These are phyloP conservation scores for Tolypocladium endophyticum DNA, from an alignment of 2,329 filamentous ascomycete genomes.

Conservation along the genomic window DNA sequence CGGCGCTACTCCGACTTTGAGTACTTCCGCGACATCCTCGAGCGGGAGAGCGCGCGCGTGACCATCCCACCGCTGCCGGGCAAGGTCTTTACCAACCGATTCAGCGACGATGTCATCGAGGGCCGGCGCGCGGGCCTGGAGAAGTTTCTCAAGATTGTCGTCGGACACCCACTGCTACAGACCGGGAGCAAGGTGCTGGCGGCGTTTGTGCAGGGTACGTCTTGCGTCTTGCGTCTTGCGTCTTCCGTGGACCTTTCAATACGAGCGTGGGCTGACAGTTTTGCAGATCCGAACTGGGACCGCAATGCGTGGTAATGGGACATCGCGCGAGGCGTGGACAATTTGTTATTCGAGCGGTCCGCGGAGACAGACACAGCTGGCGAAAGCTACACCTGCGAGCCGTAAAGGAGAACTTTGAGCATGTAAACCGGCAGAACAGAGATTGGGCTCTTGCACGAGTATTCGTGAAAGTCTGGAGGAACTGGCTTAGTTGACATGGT, in stretches of 20 bases:
- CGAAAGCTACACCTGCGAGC: neutral
- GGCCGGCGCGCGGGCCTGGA: slow-evolving; percentile 83
- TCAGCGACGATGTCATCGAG: slow-evolving; percentile 97
- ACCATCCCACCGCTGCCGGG: slow-evolving; percentile 93
- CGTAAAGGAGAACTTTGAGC: neutral
- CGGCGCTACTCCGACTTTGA: slow-evolving; percentile 97
- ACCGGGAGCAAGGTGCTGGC: slow-evolving; percentile 95
- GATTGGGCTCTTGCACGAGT: neutral
- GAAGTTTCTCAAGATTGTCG: slow-evolving; percentile 94
- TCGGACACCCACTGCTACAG: slow-evolving; percentile 90
- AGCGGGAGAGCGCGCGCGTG: slow-evolving; percentile 87
- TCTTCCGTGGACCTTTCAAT: neutral
- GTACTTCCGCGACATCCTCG: slow-evolving; percentile 95
- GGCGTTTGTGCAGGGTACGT: slow-evolving; percentile 85
- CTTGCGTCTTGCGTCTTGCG: neutral
- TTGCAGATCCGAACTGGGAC: slow-evolving; percentile 75
- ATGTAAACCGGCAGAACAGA: neutral
- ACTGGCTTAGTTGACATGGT: neutral
- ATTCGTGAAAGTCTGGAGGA: neutral
- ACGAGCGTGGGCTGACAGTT: neutral
- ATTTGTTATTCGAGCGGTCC: neutral
- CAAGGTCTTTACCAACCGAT: slow-evolving; percentile 96
- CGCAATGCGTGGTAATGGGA: slow-evolving; percentile 67
- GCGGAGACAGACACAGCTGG: neutral
- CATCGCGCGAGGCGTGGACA: neutral